phyloP scores from a whole-genome alignment of 140 eudicot genomes.

The Stevia rebaudiana region DNA sequence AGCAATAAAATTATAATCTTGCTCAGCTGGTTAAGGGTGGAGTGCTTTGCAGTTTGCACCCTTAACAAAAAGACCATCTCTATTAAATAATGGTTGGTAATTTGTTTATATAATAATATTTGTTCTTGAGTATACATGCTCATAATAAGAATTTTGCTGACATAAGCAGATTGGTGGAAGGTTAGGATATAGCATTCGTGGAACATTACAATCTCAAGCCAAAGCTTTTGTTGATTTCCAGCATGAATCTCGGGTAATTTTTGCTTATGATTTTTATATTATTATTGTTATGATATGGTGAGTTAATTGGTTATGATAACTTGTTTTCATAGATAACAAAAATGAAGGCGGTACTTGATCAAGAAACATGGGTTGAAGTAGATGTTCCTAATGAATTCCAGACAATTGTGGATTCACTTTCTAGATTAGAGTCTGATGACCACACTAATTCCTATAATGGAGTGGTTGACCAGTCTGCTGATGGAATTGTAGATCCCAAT shows the following conservation, averaged over 20 bases:
- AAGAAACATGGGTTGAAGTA: constrained; percentile 95
- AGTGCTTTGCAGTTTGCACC: too few relatives aligned
- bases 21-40: too few relatives aligned
- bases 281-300: background rate
- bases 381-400: constrained; percentile 95
- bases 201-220: constrained; percentile 62
- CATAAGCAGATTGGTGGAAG: constrained; percentile 95
- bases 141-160: constrained; percentile 25
- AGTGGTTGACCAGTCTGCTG: constrained; percentile 28
- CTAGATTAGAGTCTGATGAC: constrained; percentile 45
- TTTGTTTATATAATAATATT: background rate
- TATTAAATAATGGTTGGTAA: too few relatives aligned
- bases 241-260: constrained; percentile 82
- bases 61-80: too few relatives aligned
- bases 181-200: constrained; percentile 96
- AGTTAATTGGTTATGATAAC: background rate
- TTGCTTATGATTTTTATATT: constrained; percentile 9
- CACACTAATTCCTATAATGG: constrained; percentile 28
- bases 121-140: constrained; percentile 11
- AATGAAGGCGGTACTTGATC: constrained; percentile 89
- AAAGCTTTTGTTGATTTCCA: constrained; percentile 88
- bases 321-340: constrained; percentile 56
- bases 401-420: constrained; percentile 60
- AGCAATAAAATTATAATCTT: too few relatives aligned
- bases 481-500: constrained; percentile 32